These are phyloP conservation scores for Trypanosoma boissoni DNA, from an alignment of 208 protist species.

Conservation along the genomic window DNA sequence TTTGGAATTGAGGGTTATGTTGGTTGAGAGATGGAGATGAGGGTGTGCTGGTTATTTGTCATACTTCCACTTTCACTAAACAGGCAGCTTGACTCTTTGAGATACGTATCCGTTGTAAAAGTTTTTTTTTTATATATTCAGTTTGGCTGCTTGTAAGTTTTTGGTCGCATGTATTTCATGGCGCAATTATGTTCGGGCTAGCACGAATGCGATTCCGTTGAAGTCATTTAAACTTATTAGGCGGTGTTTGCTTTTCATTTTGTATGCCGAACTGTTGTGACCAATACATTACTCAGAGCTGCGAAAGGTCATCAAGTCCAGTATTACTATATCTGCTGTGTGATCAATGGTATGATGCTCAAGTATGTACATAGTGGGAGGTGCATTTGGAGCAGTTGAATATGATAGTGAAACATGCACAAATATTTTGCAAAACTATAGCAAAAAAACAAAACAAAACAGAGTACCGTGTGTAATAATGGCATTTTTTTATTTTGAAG, in stretches of 20 bases:
- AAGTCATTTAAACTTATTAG: conserved; percentile 39
- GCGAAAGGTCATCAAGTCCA: conserved; percentile 37
- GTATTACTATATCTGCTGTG: conserved; percentile 53
- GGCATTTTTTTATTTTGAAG: conserved; percentile 63
- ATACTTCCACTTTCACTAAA: conserved; percentile 79
- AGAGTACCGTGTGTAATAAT: conserved; percentile 44
- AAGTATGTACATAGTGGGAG: conserved; percentile 61
- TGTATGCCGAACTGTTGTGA: conserved; percentile 79
- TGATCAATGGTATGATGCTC: conserved; percentile 61
- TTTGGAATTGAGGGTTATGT: conserved; percentile 29
- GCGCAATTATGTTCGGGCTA: neutral
- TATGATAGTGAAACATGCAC: conserved; percentile 54
- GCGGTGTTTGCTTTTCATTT: conserved; percentile 77
- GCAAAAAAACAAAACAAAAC: conserved; percentile 34
- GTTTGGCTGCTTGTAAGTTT: conserved; percentile 40
- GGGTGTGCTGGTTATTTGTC: conserved; percentile 75
- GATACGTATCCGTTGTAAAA: conserved; percentile 76
- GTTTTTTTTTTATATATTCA: conserved; percentile 47
- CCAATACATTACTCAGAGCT: conserved; percentile 76
- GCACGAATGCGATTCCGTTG: conserved; percentile 31
- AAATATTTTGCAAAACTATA: conserved; percentile 81
- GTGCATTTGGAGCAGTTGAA: conserved; percentile 59
- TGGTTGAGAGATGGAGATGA: conserved; percentile 40
- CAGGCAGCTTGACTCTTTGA: conserved; percentile 64
- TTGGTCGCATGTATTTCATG: conserved; percentile 12